Evolutionary conservation across 2,329 filamentous ascomycete genomes (phyloP), one percentile per base, ranked within the genome.

Genomic region (Epicoccum nigrum): DNA sequence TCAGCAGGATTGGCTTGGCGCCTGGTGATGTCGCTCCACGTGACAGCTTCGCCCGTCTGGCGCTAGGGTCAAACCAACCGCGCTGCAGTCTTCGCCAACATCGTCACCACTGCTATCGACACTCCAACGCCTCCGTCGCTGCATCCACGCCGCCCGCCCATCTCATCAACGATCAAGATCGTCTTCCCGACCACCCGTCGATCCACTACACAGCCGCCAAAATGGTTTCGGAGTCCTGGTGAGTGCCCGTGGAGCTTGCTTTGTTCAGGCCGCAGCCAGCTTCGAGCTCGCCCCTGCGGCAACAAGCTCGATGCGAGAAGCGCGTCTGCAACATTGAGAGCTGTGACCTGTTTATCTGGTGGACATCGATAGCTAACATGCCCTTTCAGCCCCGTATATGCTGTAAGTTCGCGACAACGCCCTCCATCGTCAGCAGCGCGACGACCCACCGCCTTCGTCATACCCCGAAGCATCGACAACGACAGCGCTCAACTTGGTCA

Each of bases 181-280:
- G 40, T 54, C 37, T 57, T 60, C 56, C 46, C 56, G 58, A 63
- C 56, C 51, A 45, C 37, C 51, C 40, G 45, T 62, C 58, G 51
- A 63, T 37, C 41, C 42, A 54, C 46, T 56, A 61, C 30, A 63
- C 39, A 54, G 57, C 67, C 62, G 64, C 68, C 81, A 87, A 79
- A 72, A 93, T 94, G 89, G 78, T 86, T 75, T 81, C 87, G 70
- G 89, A 92, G 81, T 83, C 88, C 76, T 94, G 90, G 90, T 94
- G 83, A 80, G 88, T 85, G 73, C 56, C 32, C 51, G 54, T 58
- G 62, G 59, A 67, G 65, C 66, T 71, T 63, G 60, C 55, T 49
- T 55, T 54, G 59, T 60, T 40, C 45, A 50, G 54, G 55, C 54
- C 56, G 46, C 62, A 62, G 62, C 58, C 65, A 68, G 73, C 73